These are phyloP conservation scores for Hyaloscypha finlandica DNA, from an alignment of 495 filamentous ascomycete genomes.

Conservation along the genomic window DNA sequence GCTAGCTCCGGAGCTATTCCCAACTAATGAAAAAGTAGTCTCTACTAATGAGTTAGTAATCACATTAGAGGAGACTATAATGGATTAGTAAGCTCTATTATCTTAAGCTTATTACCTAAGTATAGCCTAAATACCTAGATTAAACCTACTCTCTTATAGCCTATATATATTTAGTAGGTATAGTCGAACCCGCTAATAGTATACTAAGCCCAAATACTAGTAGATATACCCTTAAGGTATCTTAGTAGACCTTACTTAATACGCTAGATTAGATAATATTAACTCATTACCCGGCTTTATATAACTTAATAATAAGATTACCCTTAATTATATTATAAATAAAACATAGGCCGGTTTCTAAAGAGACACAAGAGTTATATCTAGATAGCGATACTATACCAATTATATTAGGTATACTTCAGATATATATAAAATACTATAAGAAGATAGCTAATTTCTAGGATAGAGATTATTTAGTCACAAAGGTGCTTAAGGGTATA, in stretches of 20 bases:
- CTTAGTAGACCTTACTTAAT: slow-evolving; percentile 16
- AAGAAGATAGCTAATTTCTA: no score
- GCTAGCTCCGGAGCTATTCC: slow-evolving; percentile 12
- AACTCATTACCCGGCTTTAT: slow-evolving; percentile 4
- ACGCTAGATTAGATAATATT: slow-evolving; percentile 9
- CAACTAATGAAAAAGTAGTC: slow-evolving; percentile 18
- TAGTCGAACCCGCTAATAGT: not conserved
- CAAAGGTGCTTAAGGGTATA: no score
- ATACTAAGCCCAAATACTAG: slow-evolving; percentile 8
- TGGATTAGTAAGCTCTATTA: no score
- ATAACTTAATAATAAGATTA: slow-evolving; percentile 16
- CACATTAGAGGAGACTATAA: no score
- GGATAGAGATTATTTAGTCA: no score
- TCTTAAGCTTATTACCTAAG: no score
- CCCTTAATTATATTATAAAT: slow-evolving; percentile 14
- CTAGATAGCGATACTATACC: slow-evolving; percentile 19
- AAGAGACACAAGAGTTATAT: slow-evolving; percentile 26
- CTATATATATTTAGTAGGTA: no score
- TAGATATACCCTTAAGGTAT: slow-evolving; percentile 15
- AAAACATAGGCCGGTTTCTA: slow-evolving; percentile 17
- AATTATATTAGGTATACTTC: slow-evolving; percentile 20
- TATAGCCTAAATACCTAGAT: no score
- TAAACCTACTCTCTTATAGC: no score
- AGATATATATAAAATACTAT: slow-evolving; percentile 20
- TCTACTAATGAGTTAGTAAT: no score